Conservation (phyloP, 768 basidiomycete species). For the Hericium coralloides region DNA sequence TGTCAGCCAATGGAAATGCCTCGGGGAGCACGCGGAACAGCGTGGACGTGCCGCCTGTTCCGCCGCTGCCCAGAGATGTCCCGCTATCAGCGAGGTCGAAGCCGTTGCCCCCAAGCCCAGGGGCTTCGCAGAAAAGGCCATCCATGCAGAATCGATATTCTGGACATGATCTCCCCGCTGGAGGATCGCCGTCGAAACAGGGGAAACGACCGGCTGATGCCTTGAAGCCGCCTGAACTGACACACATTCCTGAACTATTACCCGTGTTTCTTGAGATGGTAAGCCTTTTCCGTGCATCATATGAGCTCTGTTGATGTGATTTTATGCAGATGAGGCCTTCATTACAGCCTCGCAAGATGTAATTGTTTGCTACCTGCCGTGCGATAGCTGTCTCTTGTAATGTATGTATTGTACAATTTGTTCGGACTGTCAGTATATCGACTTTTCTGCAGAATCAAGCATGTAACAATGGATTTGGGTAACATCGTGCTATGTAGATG, state of each 20-base stretch:
- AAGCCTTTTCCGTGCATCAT: slow-evolving; percentile 18
- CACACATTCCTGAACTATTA: slow-evolving; percentile 70
- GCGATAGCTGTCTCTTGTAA: not conserved
- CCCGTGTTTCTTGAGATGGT: slow-evolving; percentile 94
- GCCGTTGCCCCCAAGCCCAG: slow-evolving; percentile 31
- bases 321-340: slow-evolving; percentile 8
- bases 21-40: not conserved
- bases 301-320: not conserved
- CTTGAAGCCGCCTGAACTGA: slow-evolving; percentile 68
- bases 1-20: slow-evolving; percentile 5
- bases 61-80: slow-evolving; percentile 23
- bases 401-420: not conserved
- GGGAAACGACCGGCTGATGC: slow-evolving; percentile 29
- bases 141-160: slow-evolving; percentile 3
- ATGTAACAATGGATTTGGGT: not conserved
- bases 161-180: slow-evolving; percentile 2
- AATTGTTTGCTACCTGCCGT: not conserved
- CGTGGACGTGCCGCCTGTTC: slow-evolving; percentile 32
- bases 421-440: not conserved
- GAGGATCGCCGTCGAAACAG: slow-evolving; percentile 22
- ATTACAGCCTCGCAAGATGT: slow-evolving; percentile 2
- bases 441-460: not conserved
- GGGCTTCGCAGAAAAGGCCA: not conserved
- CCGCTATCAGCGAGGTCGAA: slow-evolving; percentile 25
- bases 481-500: not conserved